Evolutionary conservation across 2,329 filamentous ascomycete species (phyloP), one percentile per base, ranked within the genome.

Genomic region (Cadophora malorum): DNA sequence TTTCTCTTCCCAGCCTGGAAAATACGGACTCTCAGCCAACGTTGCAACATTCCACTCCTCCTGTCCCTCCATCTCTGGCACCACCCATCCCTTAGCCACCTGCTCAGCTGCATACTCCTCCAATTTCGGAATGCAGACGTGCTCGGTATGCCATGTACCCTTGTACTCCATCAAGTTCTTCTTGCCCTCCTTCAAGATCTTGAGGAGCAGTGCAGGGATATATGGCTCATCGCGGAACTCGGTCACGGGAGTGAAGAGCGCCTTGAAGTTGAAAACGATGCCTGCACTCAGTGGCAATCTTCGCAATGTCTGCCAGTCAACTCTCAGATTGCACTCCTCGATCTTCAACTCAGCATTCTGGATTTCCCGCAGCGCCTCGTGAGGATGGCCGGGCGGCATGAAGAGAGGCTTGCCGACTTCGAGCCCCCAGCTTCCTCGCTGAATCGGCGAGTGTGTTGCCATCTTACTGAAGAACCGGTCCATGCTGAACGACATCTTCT

Each of bases 401-500:
- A 90, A 96, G 2, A 96, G 83, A 0, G 92, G 92, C 49, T 89
- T 80, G 50, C 90, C 91, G 47, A 93, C 83, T 76, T 96, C 93
- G 0, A 97, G 82, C 4, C 91, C 91, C 93, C 93, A 97, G 1
- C 91, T 94, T 3, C 91, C 92, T 62, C 93, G 87, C 78, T 96
- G 93, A 64, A 96, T 96, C 1, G 93, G 89, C 70, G 88, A 88
- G 70, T 90, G 85, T 0, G 90, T 86, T 0, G 91, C 87, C 81
- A 94, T 88, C 76, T 92, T 94, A 35, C 90, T 87, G 76, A 97
- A 96, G 79, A 80, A 93, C 86, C 92, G 84, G 75, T 96, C 92
- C 90, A 97, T 94, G 50, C 91, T 94, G 71, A 93, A 91, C 47
- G 91, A 86, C 91, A 96, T 94, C 81, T 94, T 96, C 77, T 92